These are phyloP conservation scores for Globisporangium megalacanthum DNA, from an alignment of 352 stramenopile species.

Conservation along the genomic window DNA sequence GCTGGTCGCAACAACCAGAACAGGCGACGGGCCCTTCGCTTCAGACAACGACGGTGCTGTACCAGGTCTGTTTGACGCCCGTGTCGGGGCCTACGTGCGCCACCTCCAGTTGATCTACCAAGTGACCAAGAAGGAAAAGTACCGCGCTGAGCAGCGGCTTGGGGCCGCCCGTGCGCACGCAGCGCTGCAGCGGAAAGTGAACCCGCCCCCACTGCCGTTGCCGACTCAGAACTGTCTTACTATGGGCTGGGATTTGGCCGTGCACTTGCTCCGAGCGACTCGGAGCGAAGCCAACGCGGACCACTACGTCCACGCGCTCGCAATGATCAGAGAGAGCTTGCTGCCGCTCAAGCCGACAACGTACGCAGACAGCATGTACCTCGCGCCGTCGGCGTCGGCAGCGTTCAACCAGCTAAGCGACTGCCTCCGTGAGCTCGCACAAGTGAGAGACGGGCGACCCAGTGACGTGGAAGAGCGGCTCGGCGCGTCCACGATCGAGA, in stretches of 20 bases:
- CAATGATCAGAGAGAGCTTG: constrained; percentile 73
- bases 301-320: constrained; percentile 62
- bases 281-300: constrained; percentile 42
- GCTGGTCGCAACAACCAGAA: not conserved
- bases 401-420: constrained; percentile 75
- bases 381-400: constrained; percentile 60
- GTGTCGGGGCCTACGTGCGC: constrained; percentile 65
- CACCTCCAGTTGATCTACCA: constrained; percentile 70
- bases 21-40: constrained; percentile 8
- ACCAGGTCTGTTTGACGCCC: constrained; percentile 58
- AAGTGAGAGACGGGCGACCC: constrained; percentile 6
- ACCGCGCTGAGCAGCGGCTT: constrained; percentile 67
- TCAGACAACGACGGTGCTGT: constrained; percentile 9
- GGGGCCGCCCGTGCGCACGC: constrained; percentile 44
- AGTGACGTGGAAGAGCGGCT: constrained; percentile 24
- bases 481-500: constrained; percentile 56
- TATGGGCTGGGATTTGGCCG: constrained; percentile 79
- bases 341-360: constrained; percentile 66
- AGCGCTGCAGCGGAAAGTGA: constrained; percentile 62
- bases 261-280: constrained; percentile 68
- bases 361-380: constrained; percentile 82
- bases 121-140: constrained; percentile 77
- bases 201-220: constrained; percentile 62
- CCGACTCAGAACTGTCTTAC: constrained; percentile 81
- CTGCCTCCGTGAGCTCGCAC: constrained; percentile 50